A percentile compares a stretch with the other conserved stretches of the same genome.
Conservation (phyloP, 192 early-diverging fungal species). For the Entomortierella beljakovae region DNA sequence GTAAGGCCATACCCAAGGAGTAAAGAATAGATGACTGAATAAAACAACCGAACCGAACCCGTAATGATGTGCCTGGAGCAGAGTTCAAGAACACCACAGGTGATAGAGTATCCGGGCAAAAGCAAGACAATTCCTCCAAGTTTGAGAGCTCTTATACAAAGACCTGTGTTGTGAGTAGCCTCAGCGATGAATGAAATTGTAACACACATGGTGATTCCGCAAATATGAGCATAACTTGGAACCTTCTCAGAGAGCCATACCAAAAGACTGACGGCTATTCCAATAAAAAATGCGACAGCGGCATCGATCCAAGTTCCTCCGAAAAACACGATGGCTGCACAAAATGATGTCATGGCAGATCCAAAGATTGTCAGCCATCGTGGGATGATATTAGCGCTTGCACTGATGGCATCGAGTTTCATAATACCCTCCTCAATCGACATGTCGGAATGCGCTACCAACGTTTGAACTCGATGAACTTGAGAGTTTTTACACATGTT, state of each 20-base stretch:
- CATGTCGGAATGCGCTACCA: constrained; percentile 71
- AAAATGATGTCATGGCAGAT: constrained; percentile 67
- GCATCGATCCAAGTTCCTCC: constrained; percentile 77
- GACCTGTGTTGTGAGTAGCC: constrained; percentile 9
- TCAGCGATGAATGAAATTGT: constrained; percentile 60
- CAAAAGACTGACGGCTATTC: constrained; percentile 59
- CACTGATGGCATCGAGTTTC: constrained; percentile 69
- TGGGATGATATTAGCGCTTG: constrained; percentile 65
- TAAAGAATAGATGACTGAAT: constrained; percentile 82
- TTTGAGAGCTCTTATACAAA: constrained; percentile 33
- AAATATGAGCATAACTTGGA: constrained; percentile 58
- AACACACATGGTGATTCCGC: constrained; percentile 60
- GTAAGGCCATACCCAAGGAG: constrained; percentile 82
- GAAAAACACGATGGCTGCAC: constrained; percentile 75
- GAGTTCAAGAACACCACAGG: constrained; percentile 88
- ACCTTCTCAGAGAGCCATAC: constrained; percentile 38
- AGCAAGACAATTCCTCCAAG: constrained; percentile 69
- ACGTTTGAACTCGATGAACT: constrained; percentile 71
- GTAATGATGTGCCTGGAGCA: constrained; percentile 89
- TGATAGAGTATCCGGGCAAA: constrained; percentile 84
- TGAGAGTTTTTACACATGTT: constrained; percentile 77
- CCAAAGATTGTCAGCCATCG: constrained; percentile 68
- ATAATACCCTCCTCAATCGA: constrained; percentile 73
- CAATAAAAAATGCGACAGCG: constrained; percentile 51
- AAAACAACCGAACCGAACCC: constrained; percentile 88